Conservation (phyloP, 257 asterid genomes). For the Haberlea rhodopensis region DNA sequence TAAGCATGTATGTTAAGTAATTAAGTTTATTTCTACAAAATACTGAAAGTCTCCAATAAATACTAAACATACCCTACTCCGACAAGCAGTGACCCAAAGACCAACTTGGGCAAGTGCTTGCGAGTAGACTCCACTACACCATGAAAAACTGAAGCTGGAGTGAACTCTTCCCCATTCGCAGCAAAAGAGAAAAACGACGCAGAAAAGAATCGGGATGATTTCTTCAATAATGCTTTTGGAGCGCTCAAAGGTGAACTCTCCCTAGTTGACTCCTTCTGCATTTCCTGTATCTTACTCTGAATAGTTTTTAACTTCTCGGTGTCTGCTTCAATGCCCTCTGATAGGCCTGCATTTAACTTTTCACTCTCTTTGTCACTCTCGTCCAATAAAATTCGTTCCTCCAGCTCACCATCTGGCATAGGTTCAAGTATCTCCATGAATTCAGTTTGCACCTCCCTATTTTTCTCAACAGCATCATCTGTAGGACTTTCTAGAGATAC, state of each 20-base stretch:
- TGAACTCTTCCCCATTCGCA: slow-evolving; percentile 77
- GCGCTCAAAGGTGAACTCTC: slow-evolving; percentile 66
- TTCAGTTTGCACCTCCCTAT: slow-evolving; percentile 40
- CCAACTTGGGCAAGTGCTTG: slow-evolving; percentile 70
- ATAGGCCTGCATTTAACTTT: slow-evolving; percentile 32
- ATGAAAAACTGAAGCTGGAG: slow-evolving; percentile 72
- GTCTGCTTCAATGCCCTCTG: slow-evolving; percentile 62
- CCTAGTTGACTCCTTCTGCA: slow-evolving; percentile 65
- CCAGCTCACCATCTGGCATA: slow-evolving; percentile 37
- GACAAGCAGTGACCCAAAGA: slow-evolving; percentile 68
- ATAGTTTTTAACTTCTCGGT: slow-evolving; percentile 62
- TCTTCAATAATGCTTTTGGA: slow-evolving; percentile 81
- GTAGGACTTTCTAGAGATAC: slow-evolving; percentile 42
- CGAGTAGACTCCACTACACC: slow-evolving; percentile 67
- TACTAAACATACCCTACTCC: slow-evolving; percentile 80
- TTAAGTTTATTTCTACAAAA: slow-evolving; percentile 1
- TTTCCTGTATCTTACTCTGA: slow-evolving; percentile 67
- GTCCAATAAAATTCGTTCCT: slow-evolving; percentile 42
- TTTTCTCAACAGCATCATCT: slow-evolving; percentile 40
- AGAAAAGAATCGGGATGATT: slow-evolving; percentile 96
- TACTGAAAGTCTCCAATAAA: slow-evolving; percentile 19
- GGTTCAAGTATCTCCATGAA: slow-evolving; percentile 41
- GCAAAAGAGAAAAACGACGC: slow-evolving; percentile 86
- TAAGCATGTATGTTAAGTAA: slow-evolving; percentile 8
- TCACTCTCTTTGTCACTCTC: slow-evolving; percentile 66